These are phyloP conservation scores for Penicillium fuscoglaucum DNA, from an alignment of 2,329 filamentous ascomycete species.

Conservation along the genomic window DNA sequence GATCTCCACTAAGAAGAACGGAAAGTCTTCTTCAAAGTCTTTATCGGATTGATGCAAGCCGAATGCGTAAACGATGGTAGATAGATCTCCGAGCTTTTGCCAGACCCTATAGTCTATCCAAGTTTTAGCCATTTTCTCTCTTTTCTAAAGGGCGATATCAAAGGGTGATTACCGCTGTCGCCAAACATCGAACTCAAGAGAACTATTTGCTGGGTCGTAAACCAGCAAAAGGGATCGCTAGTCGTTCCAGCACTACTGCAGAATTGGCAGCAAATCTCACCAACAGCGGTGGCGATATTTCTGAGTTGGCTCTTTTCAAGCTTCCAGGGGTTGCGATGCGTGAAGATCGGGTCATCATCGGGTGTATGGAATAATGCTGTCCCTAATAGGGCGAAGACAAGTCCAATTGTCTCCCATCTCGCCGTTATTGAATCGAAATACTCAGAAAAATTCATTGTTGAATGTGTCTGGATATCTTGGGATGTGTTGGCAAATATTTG, in stretches of 20 bases:
- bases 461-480: slow-evolving; percentile 11
- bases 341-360: slow-evolving; percentile 11
- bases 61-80: slow-evolving; percentile 45
- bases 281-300: slow-evolving; percentile 11
- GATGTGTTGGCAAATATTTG: slow-evolving; percentile 4
- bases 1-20: slow-evolving; percentile 40
- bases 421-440: slow-evolving; percentile 13
- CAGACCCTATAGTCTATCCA: slow-evolving; percentile 45
- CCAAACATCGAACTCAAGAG: slow-evolving; percentile 17
- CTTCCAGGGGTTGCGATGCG: slow-evolving; percentile 3
- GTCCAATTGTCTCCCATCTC: slow-evolving; percentile 22
- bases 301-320: slow-evolving; percentile 15
- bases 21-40: slow-evolving; percentile 12
- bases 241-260: slow-evolving; percentile 17
- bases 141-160: not conserved
- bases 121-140: not conserved
- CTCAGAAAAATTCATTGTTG: slow-evolving; percentile 15
- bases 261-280: slow-evolving; percentile 23
- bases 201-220: slow-evolving; percentile 13
- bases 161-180: slow-evolving; percentile 12
- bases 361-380: slow-evolving; percentile 16
- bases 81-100: slow-evolving; percentile 47
- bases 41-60: slow-evolving; percentile 44
- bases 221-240: slow-evolving; percentile 22
- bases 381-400: slow-evolving; percentile 19